Percentiles rank a stretch among this genome's conserved stretches.
Evolutionary conservation across 805 yeast genomes (phyloP).

Genomic region (Saccharomyces eubayanus): DNA sequence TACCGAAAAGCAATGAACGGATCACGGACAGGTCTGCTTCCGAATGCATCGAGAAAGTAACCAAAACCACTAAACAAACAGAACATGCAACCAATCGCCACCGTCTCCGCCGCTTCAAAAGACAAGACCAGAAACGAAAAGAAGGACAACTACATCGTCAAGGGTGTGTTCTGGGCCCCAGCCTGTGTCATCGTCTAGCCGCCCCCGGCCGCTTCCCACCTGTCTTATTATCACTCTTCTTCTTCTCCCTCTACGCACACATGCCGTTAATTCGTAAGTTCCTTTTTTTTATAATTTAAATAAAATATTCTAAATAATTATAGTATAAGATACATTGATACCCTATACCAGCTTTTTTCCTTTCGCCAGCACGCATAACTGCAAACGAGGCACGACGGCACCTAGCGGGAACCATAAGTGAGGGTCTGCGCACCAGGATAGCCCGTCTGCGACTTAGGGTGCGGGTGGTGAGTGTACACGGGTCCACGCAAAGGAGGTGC

Average conservation of each 20-base stretch:
- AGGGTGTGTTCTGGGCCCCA: constrained; percentile 17
- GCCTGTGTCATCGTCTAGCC: constrained; percentile 22
- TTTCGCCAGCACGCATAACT: neutral
- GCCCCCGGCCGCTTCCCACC: neutral
- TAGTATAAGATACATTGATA: neutral
- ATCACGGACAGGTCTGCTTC: neutral
- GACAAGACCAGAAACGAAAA: constrained; percentile 19
- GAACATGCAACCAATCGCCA: constrained; percentile 20
- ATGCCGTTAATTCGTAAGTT: neutral
- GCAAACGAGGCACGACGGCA: neutral
- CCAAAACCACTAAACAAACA: neutral
- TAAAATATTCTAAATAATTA: neutral
- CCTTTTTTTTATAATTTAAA: neutral
- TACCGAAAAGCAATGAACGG: neutral
- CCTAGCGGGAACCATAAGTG: constrained; percentile 1
- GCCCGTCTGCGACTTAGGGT: constrained; percentile 1
- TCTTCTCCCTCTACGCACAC: neutral
- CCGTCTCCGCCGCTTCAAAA: constrained; percentile 20
- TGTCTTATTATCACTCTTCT: neutral
- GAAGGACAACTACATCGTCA: constrained; percentile 22
- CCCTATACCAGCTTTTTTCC: neutral
- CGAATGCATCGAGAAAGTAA: constrained; percentile 1
- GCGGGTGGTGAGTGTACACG: constrained; percentile 1
- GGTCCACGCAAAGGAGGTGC: neutral
- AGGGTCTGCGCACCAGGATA: constrained; percentile 6